Base-by-base conservation (phyloP, 352 stramenopile species). In the Phytophthora hybrid region DNA sequence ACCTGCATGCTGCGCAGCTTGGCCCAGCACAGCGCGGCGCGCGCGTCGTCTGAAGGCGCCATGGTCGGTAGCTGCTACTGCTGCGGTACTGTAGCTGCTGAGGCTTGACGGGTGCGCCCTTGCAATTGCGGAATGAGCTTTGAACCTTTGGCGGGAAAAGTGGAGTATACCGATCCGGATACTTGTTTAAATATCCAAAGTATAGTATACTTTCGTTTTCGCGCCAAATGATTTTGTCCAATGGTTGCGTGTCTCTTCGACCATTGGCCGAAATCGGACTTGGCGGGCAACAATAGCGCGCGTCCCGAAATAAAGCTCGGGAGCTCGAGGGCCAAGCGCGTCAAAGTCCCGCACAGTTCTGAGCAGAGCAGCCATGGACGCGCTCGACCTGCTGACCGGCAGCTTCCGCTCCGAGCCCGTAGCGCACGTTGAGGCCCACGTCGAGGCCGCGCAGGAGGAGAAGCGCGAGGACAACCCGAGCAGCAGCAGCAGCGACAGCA, bases 1-100 rank as follows among this genome's bases (percentile, higher is more conserved):
- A 90, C 71, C 59, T 74, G 78, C 77, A 90, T 84, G 63, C 19
- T 55, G 31, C 71, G 77, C 52, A 94, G 67, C 73, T 84, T 84
- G 21, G 91, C 70, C 87, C 87, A 94, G 57, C 56, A 37, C 59
- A 89, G 64, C n/a, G 46, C 29, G 16, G 44, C 41, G 47, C 56
- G 39, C 31, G 64, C 57, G 46, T 57, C 34, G 21, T 66, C 34
- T 4, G 26, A 44, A 57, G 59, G 18, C 26, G 51, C 44, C 66
- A 74, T 73, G 19, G 55, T 63, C 34, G 34, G 34, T 41, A 41
- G 34, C 34, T 41, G 34, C 34, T 41, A 13, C 34, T 10, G 18
- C 4, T 21, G 46, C n/a, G n/a, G 19, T 37, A 10, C 32, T 11
- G 32, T 37, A 37, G 32, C 32, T 37, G 32, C 32, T 37, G 10